Conservation (phyloP, 768 basidiomycete species). For the Psilocybe cyanescens region DNA sequence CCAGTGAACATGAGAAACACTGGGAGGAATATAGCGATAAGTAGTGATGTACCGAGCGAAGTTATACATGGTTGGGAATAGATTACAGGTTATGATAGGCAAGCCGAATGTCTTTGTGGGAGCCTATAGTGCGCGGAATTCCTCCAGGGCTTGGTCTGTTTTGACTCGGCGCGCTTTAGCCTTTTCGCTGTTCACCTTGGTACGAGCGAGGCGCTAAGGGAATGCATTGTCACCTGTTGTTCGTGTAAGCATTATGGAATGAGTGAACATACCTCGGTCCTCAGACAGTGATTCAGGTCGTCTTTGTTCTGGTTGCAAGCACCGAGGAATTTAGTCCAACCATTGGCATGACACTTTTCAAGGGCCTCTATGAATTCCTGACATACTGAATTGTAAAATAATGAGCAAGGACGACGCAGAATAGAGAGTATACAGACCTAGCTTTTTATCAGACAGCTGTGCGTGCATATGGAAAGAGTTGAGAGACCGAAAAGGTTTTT, state of each 20-base stretch:
- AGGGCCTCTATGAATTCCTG: slow-evolving; percentile 80
- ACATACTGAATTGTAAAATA: slow-evolving; percentile 51
- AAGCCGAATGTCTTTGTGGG: not conserved
- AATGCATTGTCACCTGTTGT: slow-evolving; percentile 11
- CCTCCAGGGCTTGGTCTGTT: slow-evolving; percentile 62
- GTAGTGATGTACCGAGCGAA: not conserved
- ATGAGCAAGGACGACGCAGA: not conserved
- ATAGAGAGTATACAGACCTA: slow-evolving; percentile 40
- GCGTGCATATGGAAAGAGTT: slow-evolving; percentile 56
- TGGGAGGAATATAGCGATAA: slow-evolving; percentile 1
- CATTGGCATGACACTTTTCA: slow-evolving; percentile 66
- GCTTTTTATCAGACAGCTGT: slow-evolving; percentile 69
- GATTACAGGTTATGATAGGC: slow-evolving; percentile 2
- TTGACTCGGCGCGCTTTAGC: slow-evolving; percentile 62
- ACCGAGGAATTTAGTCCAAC: slow-evolving; percentile 69
- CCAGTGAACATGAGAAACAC: slow-evolving; percentile 12
- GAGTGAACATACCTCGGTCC: slow-evolving; percentile 60
- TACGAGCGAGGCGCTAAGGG: slow-evolving; percentile 60
- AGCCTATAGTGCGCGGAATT: slow-evolving; percentile 53
- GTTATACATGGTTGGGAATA: slow-evolving; percentile 9
- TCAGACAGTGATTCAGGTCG: slow-evolving; percentile 70
- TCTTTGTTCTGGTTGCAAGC: slow-evolving; percentile 72
- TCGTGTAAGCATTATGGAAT: slow-evolving; percentile 6
- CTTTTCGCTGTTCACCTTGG: slow-evolving; percentile 58
- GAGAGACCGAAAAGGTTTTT: not conserved